Evolutionary conservation across 2,329 filamentous ascomycete genomes (phyloP).

Genomic region (Diplodia sapinea): DNA sequence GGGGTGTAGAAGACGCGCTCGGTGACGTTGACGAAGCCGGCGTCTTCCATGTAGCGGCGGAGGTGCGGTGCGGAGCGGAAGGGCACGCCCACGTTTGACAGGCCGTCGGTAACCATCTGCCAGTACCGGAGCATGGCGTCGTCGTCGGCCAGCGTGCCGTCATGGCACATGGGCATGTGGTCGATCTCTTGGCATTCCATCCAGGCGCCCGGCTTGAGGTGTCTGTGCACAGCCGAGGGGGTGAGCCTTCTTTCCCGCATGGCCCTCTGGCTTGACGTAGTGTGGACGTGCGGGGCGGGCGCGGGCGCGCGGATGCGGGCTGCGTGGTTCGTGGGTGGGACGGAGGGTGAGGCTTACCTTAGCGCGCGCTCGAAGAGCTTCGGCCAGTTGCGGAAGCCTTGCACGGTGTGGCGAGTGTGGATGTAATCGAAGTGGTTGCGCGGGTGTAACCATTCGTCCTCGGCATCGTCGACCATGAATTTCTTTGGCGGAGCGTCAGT

Average conservation of each 20-base stretch:
- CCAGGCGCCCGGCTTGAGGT: conserved; percentile 62
- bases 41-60: conserved; percentile 55
- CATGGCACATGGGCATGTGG: conserved; percentile 55
- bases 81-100: conserved; percentile 55
- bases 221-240: conserved; percentile 41
- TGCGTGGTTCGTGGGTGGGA: background rate
- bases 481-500: conserved; percentile 4
- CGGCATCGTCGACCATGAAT: conserved; percentile 64
- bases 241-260: background rate
- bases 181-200: conserved; percentile 63
- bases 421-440: conserved; percentile 65
- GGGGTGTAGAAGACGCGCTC: conserved; percentile 60
- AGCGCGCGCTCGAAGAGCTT: conserved; percentile 51
- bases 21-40: conserved; percentile 60
- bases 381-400: conserved; percentile 59
- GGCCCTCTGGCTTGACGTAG: background rate
- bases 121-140: conserved; percentile 57
- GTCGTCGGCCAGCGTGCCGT: conserved; percentile 47
- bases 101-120: conserved; percentile 53
- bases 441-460: conserved; percentile 62
- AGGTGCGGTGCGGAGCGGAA: conserved; percentile 38
- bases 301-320: background rate
- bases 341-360: conserved; percentile 44
- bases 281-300: background rate
- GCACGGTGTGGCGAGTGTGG: conserved; percentile 61